A percentile compares a stretch with the other conserved stretches of the same genome.
Evolutionary conservation across 2,329 filamentous ascomycete species (phyloP).

Genomic region (Trichoderma afroharzianum): DNA sequence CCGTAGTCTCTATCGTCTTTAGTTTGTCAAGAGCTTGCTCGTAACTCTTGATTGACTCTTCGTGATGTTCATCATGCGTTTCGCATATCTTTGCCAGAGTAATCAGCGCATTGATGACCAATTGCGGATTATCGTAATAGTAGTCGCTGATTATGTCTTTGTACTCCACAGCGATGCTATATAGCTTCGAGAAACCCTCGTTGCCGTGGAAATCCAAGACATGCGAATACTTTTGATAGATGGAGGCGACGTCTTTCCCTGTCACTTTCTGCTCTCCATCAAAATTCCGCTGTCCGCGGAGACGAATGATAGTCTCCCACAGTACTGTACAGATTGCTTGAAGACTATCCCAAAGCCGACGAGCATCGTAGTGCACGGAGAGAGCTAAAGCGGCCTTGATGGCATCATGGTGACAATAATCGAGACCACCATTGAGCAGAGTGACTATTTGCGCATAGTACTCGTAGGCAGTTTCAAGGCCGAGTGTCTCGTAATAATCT

Average conservation of each 20-base stretch:
- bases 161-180: slow-evolving; percentile 47
- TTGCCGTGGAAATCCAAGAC: slow-evolving; percentile 43
- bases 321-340: neutral
- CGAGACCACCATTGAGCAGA: neutral
- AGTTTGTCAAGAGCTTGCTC: slow-evolving; percentile 31
- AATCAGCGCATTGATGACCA: slow-evolving; percentile 32
- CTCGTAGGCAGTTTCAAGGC: neutral
- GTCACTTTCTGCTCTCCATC: neutral
- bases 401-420: neutral
- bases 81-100: slow-evolving; percentile 45
- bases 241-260: slow-evolving; percentile 34
- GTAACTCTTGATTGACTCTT: slow-evolving; percentile 45
- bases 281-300: neutral
- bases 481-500: neutral
- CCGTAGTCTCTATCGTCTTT: neutral
- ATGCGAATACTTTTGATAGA: slow-evolving; percentile 44
- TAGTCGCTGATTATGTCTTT: slow-evolving; percentile 42
- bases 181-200: slow-evolving; percentile 38
- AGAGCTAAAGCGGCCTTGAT: neutral
- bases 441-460: neutral
- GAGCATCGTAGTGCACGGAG: neutral
- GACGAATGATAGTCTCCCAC: neutral
- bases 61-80: slow-evolving; percentile 37
- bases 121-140: slow-evolving; percentile 28
- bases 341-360: neutral